Conservation (phyloP, 331 rosid genomes). For the Acacia pycnantha region DNA sequence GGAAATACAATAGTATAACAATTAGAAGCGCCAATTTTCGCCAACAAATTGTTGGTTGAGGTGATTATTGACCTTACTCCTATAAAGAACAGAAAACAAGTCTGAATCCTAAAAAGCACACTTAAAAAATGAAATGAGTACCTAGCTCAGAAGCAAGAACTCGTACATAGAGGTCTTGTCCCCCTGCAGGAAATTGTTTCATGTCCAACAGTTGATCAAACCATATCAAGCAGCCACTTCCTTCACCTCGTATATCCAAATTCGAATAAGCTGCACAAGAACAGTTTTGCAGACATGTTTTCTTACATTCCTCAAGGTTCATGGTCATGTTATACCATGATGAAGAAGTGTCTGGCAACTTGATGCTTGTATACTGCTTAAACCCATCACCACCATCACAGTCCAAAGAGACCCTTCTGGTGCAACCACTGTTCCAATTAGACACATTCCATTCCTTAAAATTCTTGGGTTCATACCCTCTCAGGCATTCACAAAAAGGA, state of each 20-base stretch:
- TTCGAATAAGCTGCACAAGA: too few relatives aligned
- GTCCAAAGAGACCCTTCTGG: not conserved
- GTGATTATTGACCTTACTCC: too few relatives aligned
- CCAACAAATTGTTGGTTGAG: too few relatives aligned
- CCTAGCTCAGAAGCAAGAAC: slow-evolving; percentile 30
- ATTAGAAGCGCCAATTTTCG: too few relatives aligned
- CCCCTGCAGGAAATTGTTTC: slow-evolving; percentile 10
- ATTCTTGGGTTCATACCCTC: slow-evolving; percentile 23
- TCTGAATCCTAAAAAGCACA: not conserved
- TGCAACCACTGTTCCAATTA: slow-evolving; percentile 25
- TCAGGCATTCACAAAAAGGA: slow-evolving; percentile 32
- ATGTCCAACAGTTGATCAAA: slow-evolving; percentile 36
- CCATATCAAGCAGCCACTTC: slow-evolving; percentile 56
- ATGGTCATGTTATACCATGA: slow-evolving; percentile 25
- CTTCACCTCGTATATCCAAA: not conserved
- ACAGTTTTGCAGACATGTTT: too few relatives aligned
- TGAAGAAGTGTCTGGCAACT: slow-evolving; percentile 44
- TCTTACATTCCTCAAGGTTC: slow-evolving; percentile 8
- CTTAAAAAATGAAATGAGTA: not conserved
- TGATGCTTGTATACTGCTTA: slow-evolving; percentile 8
- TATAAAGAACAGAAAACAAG: too few relatives aligned
- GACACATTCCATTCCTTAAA: not conserved
- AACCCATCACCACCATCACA: slow-evolving; percentile 24
- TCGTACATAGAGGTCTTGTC: slow-evolving; percentile 31
- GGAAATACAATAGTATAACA: too few relatives aligned